Percentiles rank a stretch among this genome's conserved stretches.
These are phyloP conservation scores for carrot (Daucus carota) DNA, from an alignment of 129 eudicot genomes.

Conservation along the genomic window DH1_v3.0 NC_030382.2:48417501-48418000, in stretches of 20 bases:
- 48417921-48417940: constrained; percentile 90
- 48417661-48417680: too few species aligned
- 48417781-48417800: background rate
- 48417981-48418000: constrained; percentile 79
- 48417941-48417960: constrained; percentile 67
- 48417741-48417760: background rate
- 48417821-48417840: background rate
- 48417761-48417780: background rate
- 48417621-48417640: too few species aligned
- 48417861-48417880: background rate
- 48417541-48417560: too few species aligned
- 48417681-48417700: too few species aligned
- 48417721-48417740: background rate
- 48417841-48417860: too few species aligned
- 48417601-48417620: too few species aligned
- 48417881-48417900: constrained; percentile 2
- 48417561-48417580: too few species aligned
- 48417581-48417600: too few species aligned
- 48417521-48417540: too few species aligned
- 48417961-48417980: constrained; percentile 92
- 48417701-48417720: background rate
- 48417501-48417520: too few species aligned
- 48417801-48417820: background rate
- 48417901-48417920: constrained; percentile 62
- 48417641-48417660: too few species aligned